A percentile compares a stretch with the other conserved stretches of the same genome.
These are phyloP conservation scores for Fusarium coicis DNA, from an alignment of 2,329 filamentous ascomycete species.

Conservation along the genomic window DNA sequence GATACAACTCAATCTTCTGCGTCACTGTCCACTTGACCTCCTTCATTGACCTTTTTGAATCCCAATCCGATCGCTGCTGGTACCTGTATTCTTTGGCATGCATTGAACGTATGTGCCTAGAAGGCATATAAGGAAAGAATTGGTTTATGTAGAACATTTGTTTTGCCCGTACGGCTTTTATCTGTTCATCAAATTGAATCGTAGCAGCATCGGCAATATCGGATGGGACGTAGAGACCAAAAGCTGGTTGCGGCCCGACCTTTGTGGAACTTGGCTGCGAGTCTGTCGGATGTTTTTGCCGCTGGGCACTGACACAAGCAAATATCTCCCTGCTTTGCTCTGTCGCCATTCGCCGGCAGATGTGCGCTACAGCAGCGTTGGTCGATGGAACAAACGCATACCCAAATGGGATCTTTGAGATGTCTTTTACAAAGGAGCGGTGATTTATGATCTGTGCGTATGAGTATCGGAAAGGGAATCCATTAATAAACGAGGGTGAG, in stretches of 20 bases:
- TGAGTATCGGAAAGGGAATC: not conserved
- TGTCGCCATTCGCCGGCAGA: not conserved
- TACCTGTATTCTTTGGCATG: not conserved
- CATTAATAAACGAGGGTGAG: fast-evolving
- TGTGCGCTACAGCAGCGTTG: not conserved
- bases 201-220: not conserved
- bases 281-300: fast-evolving
- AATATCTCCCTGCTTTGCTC: not conserved
- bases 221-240: not conserved
- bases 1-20: not conserved
- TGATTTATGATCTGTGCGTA: not conserved
- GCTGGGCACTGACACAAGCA: not conserved
- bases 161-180: fast-evolving
- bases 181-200: not conserved
- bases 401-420: not conserved
- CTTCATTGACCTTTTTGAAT: not conserved
- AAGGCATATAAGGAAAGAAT: not conserved
- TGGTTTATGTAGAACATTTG: not conserved
- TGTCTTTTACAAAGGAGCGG: fast-evolving
- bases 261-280: not conserved
- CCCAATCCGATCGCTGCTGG: not conserved
- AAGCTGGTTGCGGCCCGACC: not conserved
- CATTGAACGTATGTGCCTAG: too few relatives aligned
- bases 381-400: not conserved
- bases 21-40: not conserved